Base-by-base conservation (phyloP, 257 asterid genomes). In the Nicotiana otophora region DNA sequence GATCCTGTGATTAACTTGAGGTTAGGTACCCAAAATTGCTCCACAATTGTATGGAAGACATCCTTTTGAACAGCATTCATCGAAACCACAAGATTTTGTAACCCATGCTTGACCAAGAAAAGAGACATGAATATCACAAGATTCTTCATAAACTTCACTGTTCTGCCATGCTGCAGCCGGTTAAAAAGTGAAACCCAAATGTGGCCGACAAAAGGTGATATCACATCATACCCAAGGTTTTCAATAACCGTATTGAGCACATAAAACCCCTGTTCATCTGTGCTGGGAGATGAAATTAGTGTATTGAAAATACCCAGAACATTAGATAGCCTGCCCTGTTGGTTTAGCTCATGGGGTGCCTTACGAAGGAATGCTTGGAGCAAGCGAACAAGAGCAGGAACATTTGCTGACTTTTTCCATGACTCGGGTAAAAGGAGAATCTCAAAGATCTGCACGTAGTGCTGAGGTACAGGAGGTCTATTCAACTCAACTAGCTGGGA, bases 331-430 rank as follows among this genome's bases (percentile, higher is more conserved):
- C 91, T 86, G 48, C 93, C 97, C 84, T 93, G 94, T 89, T 93
- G 98, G 86, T 87, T 93, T 66, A 96, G 91, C 85, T 94, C 98
- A 80, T 83, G 88, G 26, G 97, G 95, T 79, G 98, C 92, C 89
- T 92, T 96, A 84, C 94, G 93, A 28, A 96, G 97, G 89, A 96
- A 96, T 81, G 99, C 94, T 89, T 94, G 98, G 77, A 94, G 99
- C 89, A 93, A 85, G 61, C 94, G 91, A 55, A 96, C 98, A 83
- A 93, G 94, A 48, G 97, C 97, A 36, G 98, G 96, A 84, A 94
- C 97, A 89, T 92, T 96, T 85, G 92, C 97, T 62, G 98, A 85
- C 84, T 92, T 93, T 84, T 86, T 91, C 99, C 99, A 96, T 17
- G 95, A 89, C 26, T 94, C 98, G 5, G 95, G 98, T 67, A 84